Evolutionary conservation across 2,329 filamentous ascomycete species (phyloP), one percentile per base, ranked within the genome.

Genomic region (Clonostachys rhizophaga): DNA sequence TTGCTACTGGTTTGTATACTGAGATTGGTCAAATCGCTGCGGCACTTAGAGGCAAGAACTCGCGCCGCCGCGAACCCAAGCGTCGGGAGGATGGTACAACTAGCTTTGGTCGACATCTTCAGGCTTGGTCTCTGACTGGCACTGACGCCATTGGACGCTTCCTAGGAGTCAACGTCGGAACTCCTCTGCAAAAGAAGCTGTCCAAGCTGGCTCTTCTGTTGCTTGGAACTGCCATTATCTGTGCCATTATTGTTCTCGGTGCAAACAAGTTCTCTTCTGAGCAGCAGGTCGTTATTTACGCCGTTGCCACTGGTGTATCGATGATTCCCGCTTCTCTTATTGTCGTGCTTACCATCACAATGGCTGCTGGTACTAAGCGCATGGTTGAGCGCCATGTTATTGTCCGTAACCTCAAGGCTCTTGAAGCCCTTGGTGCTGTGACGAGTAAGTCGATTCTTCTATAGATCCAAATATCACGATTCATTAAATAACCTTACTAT

Each of bases 201-300:
- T 84, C 81, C 56, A 84, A 86, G 62, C 78, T 89, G 48, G 86
- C 85, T 6, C 75, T 87, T 24, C 63, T 84, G 3, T 76, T 89
- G 3, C 86, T 89, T 55, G 79, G 73, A 43, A 76, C 84, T 34
- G 85, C 70, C 41, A 57, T 73, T 35, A 49, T 74, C 45, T 69
- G 71, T 44, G 69, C 68, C 20, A 64, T 74, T 48, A 72, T 74
- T 44, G 70, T 74, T 16, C 62, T 74, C 48, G 69, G 60, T 1
- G 70, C 64, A 41, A 72, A 72, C 54, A 60, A 64, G 49, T 71
- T 67, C 59, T 50, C 60, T 42, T 56, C 64, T 36, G 54, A 58
- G 34, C 63, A 64, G 37, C 67, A 72, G 34, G 67, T 71, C 49
- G 58, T 73, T 47, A 66, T 72, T 49, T 72, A 71, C 54, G 69